Evolutionary conservation across 768 basidiomycete genomes (phyloP), one percentile per base, ranked within the genome.

Genomic region (Xerocomellus amylosporus): DNA sequence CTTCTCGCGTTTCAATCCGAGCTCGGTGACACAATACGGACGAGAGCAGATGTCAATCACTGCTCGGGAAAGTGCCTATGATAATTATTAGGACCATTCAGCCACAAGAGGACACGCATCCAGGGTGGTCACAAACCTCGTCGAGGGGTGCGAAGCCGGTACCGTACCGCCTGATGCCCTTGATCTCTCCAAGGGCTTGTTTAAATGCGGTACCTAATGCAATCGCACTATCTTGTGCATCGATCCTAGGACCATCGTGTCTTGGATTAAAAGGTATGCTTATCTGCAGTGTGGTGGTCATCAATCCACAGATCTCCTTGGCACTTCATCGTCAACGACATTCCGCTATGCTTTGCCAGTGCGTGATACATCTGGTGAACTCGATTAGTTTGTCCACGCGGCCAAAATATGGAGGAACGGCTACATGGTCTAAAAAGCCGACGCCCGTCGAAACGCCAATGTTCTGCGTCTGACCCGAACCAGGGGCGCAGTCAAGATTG

Each of bases 241-340:
- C 8, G 45, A 58, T 39, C 37, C 39, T 53, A 55, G 51, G 59
- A 53, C 49, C 28, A n/a, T 34, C n/a, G 3, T 26, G 41, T 66
- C 60, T 68, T 59, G 48, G 34, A 43, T n/a, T 31, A 22, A 30
- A 47, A 40, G 40, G n/a, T 46, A 19, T 46, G 85, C 87, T 86
- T 84, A 90, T 99, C 97, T 81, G 96, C 93, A 44, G 95, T 93
- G 74, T 99, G 97, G 65, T 98, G 97, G 74, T 99, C 97, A 73
- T 99, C 97, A 55, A 98, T 97, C 83, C 88, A 91, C 8, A 98
- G 79, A 71, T 99, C 97, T 38, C 97, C 97, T 67, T 90, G 85
- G 73, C 94, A 98, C 62, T 88, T 87, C 75, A 99, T 80, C 19
- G 81, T 84, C 58, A 99, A 76, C 0, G 93, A 94, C 85, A 97